Conservation (phyloP, 192 early-diverging fungal species). For the Geranomyces michiganensis region DNA sequence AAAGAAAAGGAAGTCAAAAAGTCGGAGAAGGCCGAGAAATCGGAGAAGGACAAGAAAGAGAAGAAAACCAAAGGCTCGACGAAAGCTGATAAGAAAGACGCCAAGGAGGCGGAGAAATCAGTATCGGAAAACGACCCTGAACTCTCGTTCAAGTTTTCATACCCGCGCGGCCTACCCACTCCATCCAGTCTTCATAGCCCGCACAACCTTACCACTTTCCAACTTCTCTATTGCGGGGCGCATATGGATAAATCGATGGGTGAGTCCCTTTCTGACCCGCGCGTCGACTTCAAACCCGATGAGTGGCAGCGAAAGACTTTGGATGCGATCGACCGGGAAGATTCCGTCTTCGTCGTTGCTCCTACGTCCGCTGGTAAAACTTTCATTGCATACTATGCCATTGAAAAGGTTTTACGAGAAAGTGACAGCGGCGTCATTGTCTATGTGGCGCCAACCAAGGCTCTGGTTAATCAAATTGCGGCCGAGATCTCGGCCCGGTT, state of each 20-base stretch:
- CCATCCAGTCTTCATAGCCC: constrained; percentile 12
- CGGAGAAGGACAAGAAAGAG: neutral
- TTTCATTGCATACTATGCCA: constrained; percentile 55
- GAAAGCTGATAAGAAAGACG: constrained; percentile 15
- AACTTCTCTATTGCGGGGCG: constrained; percentile 36
- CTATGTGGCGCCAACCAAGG: constrained; percentile 54
- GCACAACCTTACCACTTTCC: constrained; percentile 31
- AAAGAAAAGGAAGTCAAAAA: constrained; percentile 8
- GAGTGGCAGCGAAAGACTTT: constrained; percentile 45
- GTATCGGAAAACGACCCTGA: neutral
- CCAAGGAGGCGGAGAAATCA: neutral
- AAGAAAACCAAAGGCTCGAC: constrained; percentile 13
- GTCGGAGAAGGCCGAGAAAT: neutral
- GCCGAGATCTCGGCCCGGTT: constrained; percentile 52
- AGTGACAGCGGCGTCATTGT: constrained; percentile 44
- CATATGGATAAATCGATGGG: constrained; percentile 43
- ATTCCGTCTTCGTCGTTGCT: constrained; percentile 46
- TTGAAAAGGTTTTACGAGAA: constrained; percentile 48
- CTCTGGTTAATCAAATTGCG: constrained; percentile 51
- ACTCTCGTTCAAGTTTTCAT: constrained; percentile 28
- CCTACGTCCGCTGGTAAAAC: constrained; percentile 53
- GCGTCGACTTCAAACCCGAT: constrained; percentile 50
- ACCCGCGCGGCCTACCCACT: constrained; percentile 14
- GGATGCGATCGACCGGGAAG: constrained; percentile 40
- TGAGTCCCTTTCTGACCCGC: constrained; percentile 25